Conservation (phyloP, 2,329 filamentous ascomycete species). For the Pseudofabraea citricarpa region DNA sequence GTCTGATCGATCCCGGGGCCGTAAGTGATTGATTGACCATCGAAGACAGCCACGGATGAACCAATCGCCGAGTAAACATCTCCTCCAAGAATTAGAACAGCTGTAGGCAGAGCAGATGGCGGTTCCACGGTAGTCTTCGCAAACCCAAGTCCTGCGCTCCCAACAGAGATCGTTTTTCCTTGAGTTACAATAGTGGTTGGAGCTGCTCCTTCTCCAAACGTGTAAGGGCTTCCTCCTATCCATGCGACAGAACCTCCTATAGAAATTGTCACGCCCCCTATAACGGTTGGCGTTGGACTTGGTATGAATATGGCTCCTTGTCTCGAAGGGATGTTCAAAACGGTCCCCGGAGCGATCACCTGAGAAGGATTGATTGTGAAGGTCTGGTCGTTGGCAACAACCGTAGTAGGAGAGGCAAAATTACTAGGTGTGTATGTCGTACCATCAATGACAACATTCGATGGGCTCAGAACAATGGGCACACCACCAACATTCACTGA, state of each 20-base stretch:
- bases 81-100: slow-evolving; percentile 17
- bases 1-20: slow-evolving; percentile 13
- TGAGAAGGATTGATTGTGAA: slow-evolving; percentile 23
- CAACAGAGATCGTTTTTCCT: slow-evolving; percentile 19
- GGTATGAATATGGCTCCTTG: slow-evolving; percentile 7
- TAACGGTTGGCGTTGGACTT: slow-evolving; percentile 10
- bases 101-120: slow-evolving; percentile 12
- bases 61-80: slow-evolving; percentile 15
- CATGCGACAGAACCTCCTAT: slow-evolving; percentile 11
- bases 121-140: slow-evolving; percentile 16
- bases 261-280: slow-evolving; percentile 15
- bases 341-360: slow-evolving; percentile 16
- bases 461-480: slow-evolving; percentile 15
- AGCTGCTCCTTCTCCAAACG: slow-evolving; percentile 16
- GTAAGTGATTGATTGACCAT: slow-evolving; percentile 14
- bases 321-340: slow-evolving; percentile 15
- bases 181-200: slow-evolving; percentile 14
- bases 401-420: slow-evolving; percentile 1
- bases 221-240: slow-evolving; percentile 16
- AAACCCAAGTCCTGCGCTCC: slow-evolving; percentile 17
- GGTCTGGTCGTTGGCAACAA: slow-evolving; percentile 17
- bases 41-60: slow-evolving; percentile 14
- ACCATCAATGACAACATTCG: slow-evolving; percentile 16
- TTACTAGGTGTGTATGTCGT: slow-evolving; percentile 14
- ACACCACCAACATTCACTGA: slow-evolving; percentile 14